Evolutionary conservation across 1,139 yeast species (phyloP).

Genomic region (Candida sp.): DNA sequence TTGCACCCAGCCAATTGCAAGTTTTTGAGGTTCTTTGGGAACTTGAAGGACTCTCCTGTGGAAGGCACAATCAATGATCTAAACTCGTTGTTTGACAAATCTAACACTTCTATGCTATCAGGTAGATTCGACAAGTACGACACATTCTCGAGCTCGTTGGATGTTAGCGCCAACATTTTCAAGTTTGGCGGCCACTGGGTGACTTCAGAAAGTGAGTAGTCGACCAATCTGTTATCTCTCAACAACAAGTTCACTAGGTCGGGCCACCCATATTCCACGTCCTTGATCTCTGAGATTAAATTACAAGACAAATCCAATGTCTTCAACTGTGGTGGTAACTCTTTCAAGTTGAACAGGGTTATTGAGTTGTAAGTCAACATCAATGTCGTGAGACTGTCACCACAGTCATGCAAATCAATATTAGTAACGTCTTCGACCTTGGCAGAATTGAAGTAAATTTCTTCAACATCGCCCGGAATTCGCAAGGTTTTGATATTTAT

Average conservation of each 20-base stretch:
- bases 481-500: constrained; percentile 19
- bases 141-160: constrained; percentile 26
- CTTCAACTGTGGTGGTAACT: constrained; percentile 29
- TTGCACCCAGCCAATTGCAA: constrained; percentile 19
- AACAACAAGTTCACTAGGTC: constrained; percentile 28
- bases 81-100: constrained; percentile 19
- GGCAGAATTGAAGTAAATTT: constrained; percentile 37
- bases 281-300: constrained; percentile 15
- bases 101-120: constrained; percentile 21
- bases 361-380: constrained; percentile 40
- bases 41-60: constrained; percentile 13
- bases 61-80: constrained; percentile 9
- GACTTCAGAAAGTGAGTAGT: constrained; percentile 18
- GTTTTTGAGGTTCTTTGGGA: constrained; percentile 28
- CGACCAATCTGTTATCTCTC: constrained; percentile 25
- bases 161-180: constrained; percentile 25
- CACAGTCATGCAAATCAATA: constrained; percentile 18
- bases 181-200: constrained; percentile 28
- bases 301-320: constrained; percentile 34
- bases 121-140: constrained; percentile 24
- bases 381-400: constrained; percentile 27
- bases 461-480: constrained; percentile 22
- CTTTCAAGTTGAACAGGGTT: constrained; percentile 21
- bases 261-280: constrained; percentile 27
- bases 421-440: constrained; percentile 22